phyloP scores from a whole-genome alignment of 768 basidiomycete species.

The Tylopilus sp. region DNA sequence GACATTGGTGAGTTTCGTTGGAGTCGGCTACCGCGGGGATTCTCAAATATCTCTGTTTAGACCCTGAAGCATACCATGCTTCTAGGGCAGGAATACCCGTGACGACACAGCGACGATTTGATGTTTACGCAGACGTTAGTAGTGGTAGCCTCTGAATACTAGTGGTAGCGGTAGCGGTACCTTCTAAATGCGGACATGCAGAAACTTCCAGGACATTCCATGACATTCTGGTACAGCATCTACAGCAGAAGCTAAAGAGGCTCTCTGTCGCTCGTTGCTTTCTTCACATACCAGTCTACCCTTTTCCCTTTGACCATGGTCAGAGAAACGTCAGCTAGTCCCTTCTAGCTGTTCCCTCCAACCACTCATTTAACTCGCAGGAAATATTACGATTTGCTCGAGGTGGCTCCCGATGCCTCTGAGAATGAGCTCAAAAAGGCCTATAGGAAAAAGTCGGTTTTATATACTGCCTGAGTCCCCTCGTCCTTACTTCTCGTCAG shows the following conservation, averaged over 20 bases:
- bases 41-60: conserved; percentile 35
- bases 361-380: conserved; percentile 35
- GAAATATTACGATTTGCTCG: conserved; percentile 92
- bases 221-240: conserved; percentile 32
- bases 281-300: conserved; percentile 12
- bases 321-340: conserved; percentile 53
- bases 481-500: conserved; percentile 36
- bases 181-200: conserved; percentile 21
- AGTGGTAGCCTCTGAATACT: conserved; percentile 1
- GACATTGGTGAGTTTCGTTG: conserved; percentile 64
- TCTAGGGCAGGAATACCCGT: conserved; percentile 87
- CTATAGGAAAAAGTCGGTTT: conserved; percentile 82
- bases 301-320: conserved; percentile 47
- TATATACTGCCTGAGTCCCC: background rate
- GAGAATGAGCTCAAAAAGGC: conserved; percentile 92
- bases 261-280: conserved; percentile 10
- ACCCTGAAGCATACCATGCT: conserved; percentile 57
- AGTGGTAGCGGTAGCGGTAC: background rate
- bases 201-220: conserved; percentile 36
- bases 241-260: conserved; percentile 26
- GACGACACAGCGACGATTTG: conserved; percentile 87
- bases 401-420: conserved; percentile 72
- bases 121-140: conserved; percentile 82
- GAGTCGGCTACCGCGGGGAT: background rate
- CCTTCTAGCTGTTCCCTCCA: background rate